Evolutionary conservation across 495 filamentous ascomycete genomes (phyloP), one percentile per base, ranked within the genome.

Genomic region (Annulohypoxylon moriforme): DNA sequence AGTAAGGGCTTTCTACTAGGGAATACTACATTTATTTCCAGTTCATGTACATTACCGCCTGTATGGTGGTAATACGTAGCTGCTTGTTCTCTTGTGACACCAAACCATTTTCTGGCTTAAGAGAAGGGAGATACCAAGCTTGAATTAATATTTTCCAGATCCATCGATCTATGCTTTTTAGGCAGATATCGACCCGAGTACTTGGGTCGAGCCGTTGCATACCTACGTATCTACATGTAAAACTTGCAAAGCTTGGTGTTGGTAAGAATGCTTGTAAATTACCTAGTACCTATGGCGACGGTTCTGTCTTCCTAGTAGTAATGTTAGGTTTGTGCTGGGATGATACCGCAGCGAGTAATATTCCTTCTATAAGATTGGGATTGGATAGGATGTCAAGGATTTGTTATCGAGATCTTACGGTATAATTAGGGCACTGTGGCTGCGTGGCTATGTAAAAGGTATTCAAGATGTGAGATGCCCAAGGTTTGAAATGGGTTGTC

Each of bases 311-410:
- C n/a, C n/a, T n/a, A n/a, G n/a, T n/a, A n/a, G n/a, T n/a, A n/a
- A n/a, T n/a, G n/a, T n/a, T n/a, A n/a, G n/a, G n/a, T n/a, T n/a
- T n/a, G n/a, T n/a, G n/a, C n/a, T n/a, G n/a, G n/a, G n/a, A n/a
- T n/a, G n/a, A n/a, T n/a, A n/a, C n/a, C n/a, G n/a, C n/a, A n/a
- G n/a, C n/a, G n/a, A n/a, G n/a, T n/a, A n/a, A n/a, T n/a, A n/a
- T 59, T 33, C 31, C 44, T 67, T 64, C 64, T 60, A 56, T 38
- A 25, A 31, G 20, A 55, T 47, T 46, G 53, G 64, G 60, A 56
- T 55, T 50, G 1, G 22, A 60, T 16, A 34, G 60, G 33, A n/a
- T n/a, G n/a, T 20, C 55, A 56, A 42, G 65, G 55, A 22, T 27
- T 33, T 46, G 36, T 22, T 8, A 59, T 50, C 53, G 53, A 68